These are phyloP conservation scores for Irpex sp. DNA, from an alignment of 1,284 basidiomycete genomes.

Conservation along the genomic window DNA sequence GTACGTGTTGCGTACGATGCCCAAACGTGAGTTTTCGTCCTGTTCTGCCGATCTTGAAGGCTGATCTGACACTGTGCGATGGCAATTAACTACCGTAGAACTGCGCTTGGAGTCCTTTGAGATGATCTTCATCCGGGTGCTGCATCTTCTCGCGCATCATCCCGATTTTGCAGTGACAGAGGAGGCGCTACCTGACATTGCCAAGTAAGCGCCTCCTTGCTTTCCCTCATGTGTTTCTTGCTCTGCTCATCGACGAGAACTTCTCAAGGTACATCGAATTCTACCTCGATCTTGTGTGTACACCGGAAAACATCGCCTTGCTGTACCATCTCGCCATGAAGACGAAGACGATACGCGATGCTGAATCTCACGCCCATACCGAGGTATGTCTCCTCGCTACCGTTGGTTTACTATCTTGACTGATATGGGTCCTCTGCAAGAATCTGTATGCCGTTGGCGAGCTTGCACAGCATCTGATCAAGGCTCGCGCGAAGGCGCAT, in stretches of 20 bases:
- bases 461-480: slow-evolving; percentile 85
- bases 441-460: slow-evolving; percentile 90
- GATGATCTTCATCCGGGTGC: slow-evolving; percentile 77
- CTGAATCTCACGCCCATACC: slow-evolving; percentile 59
- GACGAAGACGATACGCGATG: slow-evolving; percentile 84
- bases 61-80: background rate
- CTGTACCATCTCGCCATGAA: slow-evolving; percentile 82
- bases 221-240: background rate
- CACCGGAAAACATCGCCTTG: slow-evolving; percentile 76
- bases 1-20: slow-evolving; percentile 42
- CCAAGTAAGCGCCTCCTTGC: slow-evolving; percentile 47
- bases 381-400: slow-evolving; percentile 45
- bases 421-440: slow-evolving; percentile 35
- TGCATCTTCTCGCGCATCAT: slow-evolving; percentile 91
- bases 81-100: background rate
- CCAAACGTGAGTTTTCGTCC: slow-evolving; percentile 37
- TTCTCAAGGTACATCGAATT: slow-evolving; percentile 79
- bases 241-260: background rate
- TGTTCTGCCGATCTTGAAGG: background rate
- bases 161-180: slow-evolving; percentile 77
- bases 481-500: slow-evolving; percentile 58
- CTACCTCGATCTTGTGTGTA: slow-evolving; percentile 78
- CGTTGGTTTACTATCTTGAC: background rate
- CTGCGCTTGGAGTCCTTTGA: slow-evolving; percentile 71
- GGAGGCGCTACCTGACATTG: slow-evolving; percentile 67